Conservation (phyloP, 2,329 filamentous ascomycete genomes). For the Penicillium sp. region DNA sequence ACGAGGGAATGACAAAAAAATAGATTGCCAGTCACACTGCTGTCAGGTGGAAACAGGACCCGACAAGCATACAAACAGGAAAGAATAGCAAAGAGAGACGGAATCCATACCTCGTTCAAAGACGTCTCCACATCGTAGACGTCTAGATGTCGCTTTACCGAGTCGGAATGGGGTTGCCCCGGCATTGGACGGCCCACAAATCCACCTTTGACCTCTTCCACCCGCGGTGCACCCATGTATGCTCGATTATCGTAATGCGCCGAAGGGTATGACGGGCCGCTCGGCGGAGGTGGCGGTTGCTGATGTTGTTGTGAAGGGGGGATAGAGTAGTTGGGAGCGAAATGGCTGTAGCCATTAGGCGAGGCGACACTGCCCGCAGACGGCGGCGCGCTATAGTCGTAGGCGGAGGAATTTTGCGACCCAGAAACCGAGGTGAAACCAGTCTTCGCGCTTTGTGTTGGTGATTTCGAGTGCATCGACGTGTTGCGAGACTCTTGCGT, state of each 20-base stretch:
- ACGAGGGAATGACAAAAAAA: not conserved
- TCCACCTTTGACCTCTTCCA: constrained; percentile 46
- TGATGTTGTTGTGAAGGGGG: constrained; percentile 39
- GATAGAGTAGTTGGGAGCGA: constrained; percentile 39
- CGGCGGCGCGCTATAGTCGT: constrained; percentile 47
- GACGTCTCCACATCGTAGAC: constrained; percentile 64
- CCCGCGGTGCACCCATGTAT: constrained; percentile 38
- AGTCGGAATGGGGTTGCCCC: constrained; percentile 48
- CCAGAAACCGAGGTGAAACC: constrained; percentile 45
- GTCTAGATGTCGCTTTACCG: constrained; percentile 69
- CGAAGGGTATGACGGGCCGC: constrained; percentile 41
- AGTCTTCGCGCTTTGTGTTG: constrained; percentile 49
- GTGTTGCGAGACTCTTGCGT: constrained; percentile 50
- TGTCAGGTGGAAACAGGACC: not conserved
- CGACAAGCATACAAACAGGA: not conserved
- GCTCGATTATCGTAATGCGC: constrained; percentile 41
- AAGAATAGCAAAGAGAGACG: not conserved
- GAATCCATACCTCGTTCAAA: constrained; percentile 53
- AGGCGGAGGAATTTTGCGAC: constrained; percentile 45
- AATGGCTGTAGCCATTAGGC: constrained; percentile 46
- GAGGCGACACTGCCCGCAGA: constrained; percentile 48
- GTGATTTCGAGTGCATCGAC: constrained; percentile 51
- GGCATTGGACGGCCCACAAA: constrained; percentile 37
- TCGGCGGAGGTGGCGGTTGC: constrained; percentile 31
- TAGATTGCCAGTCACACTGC: constrained; percentile 5